These are phyloP conservation scores for Cladosporium sp. DNA, from an alignment of 2,329 filamentous ascomycete species.

Conservation along the genomic window DNA sequence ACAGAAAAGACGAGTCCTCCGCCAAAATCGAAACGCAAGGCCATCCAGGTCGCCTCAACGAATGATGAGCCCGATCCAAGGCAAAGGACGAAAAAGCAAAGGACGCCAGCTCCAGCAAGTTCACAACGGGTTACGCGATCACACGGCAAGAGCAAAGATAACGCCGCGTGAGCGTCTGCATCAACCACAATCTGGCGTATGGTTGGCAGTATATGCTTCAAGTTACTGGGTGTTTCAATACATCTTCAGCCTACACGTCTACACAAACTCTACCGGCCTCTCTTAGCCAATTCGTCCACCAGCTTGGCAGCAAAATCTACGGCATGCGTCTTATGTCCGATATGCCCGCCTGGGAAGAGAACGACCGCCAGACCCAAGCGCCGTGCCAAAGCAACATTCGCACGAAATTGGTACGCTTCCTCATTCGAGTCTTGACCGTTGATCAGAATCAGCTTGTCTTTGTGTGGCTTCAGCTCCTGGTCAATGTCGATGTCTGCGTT, in stretches of 20 bases:
- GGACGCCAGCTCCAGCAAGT: neutral
- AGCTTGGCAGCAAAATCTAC: slow-evolving; percentile 8
- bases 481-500: slow-evolving; percentile 12
- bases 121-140: neutral
- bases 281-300: slow-evolving; percentile 1
- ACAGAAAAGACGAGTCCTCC: neutral
- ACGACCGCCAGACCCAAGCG: slow-evolving; percentile 9
- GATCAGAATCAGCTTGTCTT: slow-evolving; percentile 13
- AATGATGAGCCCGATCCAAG: neutral
- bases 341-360: slow-evolving; percentile 10
- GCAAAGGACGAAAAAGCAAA: neutral
- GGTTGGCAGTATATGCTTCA: no score
- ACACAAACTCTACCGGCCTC: neutral
- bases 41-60: neutral
- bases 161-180: no score
- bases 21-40: neutral
- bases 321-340: slow-evolving; percentile 11
- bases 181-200: no score
- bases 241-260: no score
- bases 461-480: slow-evolving; percentile 8
- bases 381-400: slow-evolving; percentile 12
- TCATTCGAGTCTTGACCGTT: slow-evolving; percentile 10
- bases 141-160: neutral
- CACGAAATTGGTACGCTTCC: slow-evolving; percentile 16
- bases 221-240: no score